Conservation (phyloP, 2,329 filamentous ascomycete genomes). For the Magnaporthales sp. region DNA sequence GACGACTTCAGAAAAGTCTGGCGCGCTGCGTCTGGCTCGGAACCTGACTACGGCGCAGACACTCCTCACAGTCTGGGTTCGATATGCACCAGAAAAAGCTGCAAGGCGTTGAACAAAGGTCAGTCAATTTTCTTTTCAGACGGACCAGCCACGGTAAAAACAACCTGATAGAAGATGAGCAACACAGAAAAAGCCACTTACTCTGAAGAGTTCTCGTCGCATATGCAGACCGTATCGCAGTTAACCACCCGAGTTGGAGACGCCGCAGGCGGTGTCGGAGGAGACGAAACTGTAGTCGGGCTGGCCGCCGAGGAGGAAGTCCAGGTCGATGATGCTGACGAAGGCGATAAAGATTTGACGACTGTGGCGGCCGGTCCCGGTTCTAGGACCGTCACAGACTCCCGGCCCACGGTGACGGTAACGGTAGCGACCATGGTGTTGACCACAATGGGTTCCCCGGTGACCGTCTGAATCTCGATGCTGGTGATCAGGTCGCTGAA, state of each 20-base stretch:
- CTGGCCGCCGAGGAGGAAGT: not conserved
- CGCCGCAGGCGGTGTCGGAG: not conserved
- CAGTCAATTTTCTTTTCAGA: not conserved
- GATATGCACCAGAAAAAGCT: conserved; percentile 3
- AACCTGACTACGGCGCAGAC: not conserved
- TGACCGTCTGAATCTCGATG: not conserved
- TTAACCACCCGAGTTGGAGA: not conserved
- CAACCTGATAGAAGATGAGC: not conserved
- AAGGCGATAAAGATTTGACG: too few relatives aligned
- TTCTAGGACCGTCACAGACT: not conserved
- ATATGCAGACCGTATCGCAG: not conserved
- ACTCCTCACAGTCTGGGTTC: not conserved
- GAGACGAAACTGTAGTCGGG: not conserved
- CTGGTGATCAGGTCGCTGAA: too few relatives aligned
- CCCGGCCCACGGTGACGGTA: not conserved
- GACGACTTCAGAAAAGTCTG: not conserved
- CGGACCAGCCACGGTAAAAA: too few relatives aligned
- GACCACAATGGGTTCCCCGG: not conserved
- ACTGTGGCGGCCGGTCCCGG: too few relatives aligned
- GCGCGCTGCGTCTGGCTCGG: not conserved
- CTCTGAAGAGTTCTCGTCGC: not conserved
- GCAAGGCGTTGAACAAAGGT: not conserved
- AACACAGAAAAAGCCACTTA: not conserved
- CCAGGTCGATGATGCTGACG: not conserved
- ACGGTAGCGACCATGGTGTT: not conserved